Conservation (phyloP, 2,329 filamentous ascomycete species). For the Exophiala lecanii-corni region DNA sequence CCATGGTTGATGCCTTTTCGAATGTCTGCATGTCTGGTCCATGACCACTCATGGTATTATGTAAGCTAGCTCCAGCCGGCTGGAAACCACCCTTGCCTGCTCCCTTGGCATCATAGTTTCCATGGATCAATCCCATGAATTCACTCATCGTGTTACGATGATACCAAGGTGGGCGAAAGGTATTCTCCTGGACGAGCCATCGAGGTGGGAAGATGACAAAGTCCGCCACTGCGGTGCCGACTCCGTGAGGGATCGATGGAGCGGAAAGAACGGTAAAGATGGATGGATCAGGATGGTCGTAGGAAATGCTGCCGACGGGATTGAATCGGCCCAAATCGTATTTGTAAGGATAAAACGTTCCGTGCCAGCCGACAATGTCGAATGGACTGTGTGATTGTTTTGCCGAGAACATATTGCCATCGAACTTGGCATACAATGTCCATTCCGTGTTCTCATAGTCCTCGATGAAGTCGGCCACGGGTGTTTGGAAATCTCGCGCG, state of each 20-base stretch:
- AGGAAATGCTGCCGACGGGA: slow-evolving; percentile 67
- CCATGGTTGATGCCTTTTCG: slow-evolving; percentile 50
- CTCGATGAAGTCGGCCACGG: slow-evolving; percentile 64
- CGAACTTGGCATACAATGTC: slow-evolving; percentile 61
- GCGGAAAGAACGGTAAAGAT: slow-evolving; percentile 68
- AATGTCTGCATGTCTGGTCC: slow-evolving; percentile 55
- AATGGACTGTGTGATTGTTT: slow-evolving; percentile 68
- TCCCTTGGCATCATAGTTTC: slow-evolving; percentile 57
- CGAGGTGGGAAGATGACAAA: slow-evolving; percentile 63
- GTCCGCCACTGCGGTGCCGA: slow-evolving; percentile 60
- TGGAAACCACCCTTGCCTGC: slow-evolving; percentile 52
- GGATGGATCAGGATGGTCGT: slow-evolving; percentile 72
- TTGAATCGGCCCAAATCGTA: slow-evolving; percentile 76
- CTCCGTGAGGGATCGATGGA: slow-evolving; percentile 46
- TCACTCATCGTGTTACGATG: slow-evolving; percentile 63
- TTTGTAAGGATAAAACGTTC: slow-evolving; percentile 75
- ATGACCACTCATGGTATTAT: slow-evolving; percentile 69
- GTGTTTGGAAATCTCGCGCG: slow-evolving; percentile 68
- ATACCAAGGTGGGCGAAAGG: slow-evolving; percentile 59
- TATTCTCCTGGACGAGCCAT: slow-evolving; percentile 59
- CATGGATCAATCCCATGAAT: slow-evolving; percentile 61
- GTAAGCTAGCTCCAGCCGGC: slow-evolving; percentile 58
- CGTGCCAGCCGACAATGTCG: slow-evolving; percentile 76
- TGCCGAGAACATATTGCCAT: slow-evolving; percentile 62
- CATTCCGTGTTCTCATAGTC: slow-evolving; percentile 48